Evolutionary conservation across 495 filamentous ascomycete genomes (phyloP).

Genomic region (Penicillium mononematosum): DNA sequence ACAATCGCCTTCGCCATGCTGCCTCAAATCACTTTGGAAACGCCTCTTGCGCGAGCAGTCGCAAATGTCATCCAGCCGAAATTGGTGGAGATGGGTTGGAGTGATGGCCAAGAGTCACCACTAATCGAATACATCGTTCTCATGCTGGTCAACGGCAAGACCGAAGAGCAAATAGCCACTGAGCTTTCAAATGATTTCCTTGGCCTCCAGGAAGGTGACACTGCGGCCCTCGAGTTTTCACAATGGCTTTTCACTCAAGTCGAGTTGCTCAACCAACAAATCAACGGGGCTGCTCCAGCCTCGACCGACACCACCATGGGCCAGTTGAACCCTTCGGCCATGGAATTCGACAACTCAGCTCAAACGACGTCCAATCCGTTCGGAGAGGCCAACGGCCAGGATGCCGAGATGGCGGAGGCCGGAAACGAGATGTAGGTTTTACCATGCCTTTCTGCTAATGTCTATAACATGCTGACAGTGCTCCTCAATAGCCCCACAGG

Average conservation of each 20-base stretch:
- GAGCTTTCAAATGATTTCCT: constrained; percentile 90
- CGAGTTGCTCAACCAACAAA: constrained; percentile 60
- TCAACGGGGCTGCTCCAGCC: constrained; percentile 46
- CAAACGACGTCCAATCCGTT: constrained; percentile 13
- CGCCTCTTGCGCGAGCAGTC: constrained; percentile 75
- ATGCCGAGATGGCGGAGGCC: constrained; percentile 71
- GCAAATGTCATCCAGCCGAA: constrained; percentile 83
- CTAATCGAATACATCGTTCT: constrained; percentile 94
- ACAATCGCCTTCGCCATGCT: constrained; percentile 20
- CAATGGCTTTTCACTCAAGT: constrained; percentile 90
- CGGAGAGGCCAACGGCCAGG: constrained; percentile 36
- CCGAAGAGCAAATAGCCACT: constrained; percentile 79
- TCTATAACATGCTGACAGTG: constrained; percentile 14
- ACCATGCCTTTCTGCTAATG: not conserved
- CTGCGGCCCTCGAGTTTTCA: constrained; percentile 78
- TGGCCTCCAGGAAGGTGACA: constrained; percentile 76
- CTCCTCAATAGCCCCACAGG: constrained; percentile 72
- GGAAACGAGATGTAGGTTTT: constrained; percentile 68
- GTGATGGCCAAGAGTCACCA: constrained; percentile 74
- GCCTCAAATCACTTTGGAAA: constrained; percentile 21
- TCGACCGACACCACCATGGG: constrained; percentile 19
- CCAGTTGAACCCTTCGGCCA: constrained; percentile 40
- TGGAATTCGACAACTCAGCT: constrained; percentile 25
- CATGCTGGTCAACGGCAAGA: constrained; percentile 94
- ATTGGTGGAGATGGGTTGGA: constrained; percentile 93